A percentile compares a stretch with the other conserved stretches of the same genome.
phyloP scores from a whole-genome alignment of 2,329 filamentous ascomycete species.

The Cytospora schulzeri region DNA sequence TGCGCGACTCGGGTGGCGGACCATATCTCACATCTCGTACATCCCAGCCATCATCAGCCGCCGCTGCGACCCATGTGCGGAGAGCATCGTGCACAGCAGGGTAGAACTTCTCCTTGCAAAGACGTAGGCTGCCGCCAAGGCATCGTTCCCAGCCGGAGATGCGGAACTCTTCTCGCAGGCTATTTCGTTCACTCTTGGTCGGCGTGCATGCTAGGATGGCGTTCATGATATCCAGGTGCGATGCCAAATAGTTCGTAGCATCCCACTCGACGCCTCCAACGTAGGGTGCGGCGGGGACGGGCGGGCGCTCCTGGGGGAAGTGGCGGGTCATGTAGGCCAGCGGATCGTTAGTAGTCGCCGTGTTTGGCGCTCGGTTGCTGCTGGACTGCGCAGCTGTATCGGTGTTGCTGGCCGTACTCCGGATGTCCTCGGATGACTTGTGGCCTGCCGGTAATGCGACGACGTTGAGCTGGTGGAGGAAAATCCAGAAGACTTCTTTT shows the following conservation, averaged over 20 bases:
- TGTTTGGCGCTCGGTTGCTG: constrained; percentile 18
- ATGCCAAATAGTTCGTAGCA: constrained; percentile 92
- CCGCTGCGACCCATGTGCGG: constrained; percentile 87
- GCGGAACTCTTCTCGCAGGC: constrained; percentile 73
- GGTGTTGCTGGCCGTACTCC: constrained; percentile 29
- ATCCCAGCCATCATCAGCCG: constrained; percentile 85
- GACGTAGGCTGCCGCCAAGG: constrained; percentile 79
- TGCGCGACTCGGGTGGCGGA: constrained; percentile 48
- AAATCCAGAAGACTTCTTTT: constrained; percentile 99
- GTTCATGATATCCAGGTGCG: constrained; percentile 90
- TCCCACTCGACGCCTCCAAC: constrained; percentile 99
- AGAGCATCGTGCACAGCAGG: constrained; percentile 86
- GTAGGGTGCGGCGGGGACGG: constrained; percentile 91
- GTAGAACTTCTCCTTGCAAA: constrained; percentile 98
- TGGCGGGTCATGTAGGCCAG: constrained; percentile 65
- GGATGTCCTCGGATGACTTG: constrained; percentile 35
- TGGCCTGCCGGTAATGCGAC: constrained; percentile 61
- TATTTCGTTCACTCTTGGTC: constrained; percentile 69
- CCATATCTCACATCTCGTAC: constrained; percentile 79
- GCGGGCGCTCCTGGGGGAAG: constrained; percentile 84
- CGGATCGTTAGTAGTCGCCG: constrained; percentile 39
- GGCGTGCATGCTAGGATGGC: constrained; percentile 83
- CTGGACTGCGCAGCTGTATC: constrained; percentile 29
- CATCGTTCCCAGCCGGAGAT: constrained; percentile 90
- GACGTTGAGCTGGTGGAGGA: constrained; percentile 90